Percentiles rank a stretch among this genome's conserved stretches.
Conservation (phyloP, 192 early-diverging fungal genomes). For the Backusella australiensis region DNA sequence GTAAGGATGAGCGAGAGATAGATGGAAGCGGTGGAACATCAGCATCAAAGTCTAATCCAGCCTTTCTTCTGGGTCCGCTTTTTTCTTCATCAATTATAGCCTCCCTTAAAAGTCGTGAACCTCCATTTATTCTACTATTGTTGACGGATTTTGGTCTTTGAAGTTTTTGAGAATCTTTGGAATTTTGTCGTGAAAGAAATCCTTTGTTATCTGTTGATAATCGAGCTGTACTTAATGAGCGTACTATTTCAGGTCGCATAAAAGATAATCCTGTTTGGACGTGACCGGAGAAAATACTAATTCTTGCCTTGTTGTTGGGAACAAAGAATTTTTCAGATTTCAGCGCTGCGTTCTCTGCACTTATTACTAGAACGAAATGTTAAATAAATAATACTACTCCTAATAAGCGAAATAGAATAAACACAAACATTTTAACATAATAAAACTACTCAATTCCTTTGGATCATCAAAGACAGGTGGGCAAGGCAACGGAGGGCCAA, state of each 20-base stretch:
- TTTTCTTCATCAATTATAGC: slow-evolving; percentile 3
- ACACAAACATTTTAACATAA: slow-evolving; percentile 32
- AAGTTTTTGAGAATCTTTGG: background rate
- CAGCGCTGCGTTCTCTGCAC: slow-evolving; percentile 50
- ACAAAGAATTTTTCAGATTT: slow-evolving; percentile 50
- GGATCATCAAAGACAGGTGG: slow-evolving; percentile 43
- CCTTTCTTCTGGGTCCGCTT: background rate
- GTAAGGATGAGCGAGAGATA: background rate
- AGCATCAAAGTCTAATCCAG: background rate
- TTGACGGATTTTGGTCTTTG: background rate
- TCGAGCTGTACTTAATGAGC: slow-evolving; percentile 2
- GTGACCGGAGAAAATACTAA: slow-evolving; percentile 31
- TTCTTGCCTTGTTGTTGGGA: slow-evolving; percentile 45
- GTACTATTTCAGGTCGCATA: background rate
- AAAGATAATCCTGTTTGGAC: background rate
- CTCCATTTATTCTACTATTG: background rate
- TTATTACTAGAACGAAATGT: slow-evolving; percentile 41
- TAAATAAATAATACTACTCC: background rate
- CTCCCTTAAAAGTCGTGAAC: background rate
- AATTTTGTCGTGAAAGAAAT: background rate
- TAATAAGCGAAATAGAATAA: background rate
- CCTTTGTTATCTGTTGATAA: background rate
- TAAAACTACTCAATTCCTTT: slow-evolving; percentile 37
- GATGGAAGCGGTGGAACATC: slow-evolving; percentile 3
- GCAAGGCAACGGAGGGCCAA: slow-evolving; percentile 49